Evolutionary conservation across 2,329 filamentous ascomycete species (phyloP).

Genomic region (Ascochyta koolunga): DNA sequence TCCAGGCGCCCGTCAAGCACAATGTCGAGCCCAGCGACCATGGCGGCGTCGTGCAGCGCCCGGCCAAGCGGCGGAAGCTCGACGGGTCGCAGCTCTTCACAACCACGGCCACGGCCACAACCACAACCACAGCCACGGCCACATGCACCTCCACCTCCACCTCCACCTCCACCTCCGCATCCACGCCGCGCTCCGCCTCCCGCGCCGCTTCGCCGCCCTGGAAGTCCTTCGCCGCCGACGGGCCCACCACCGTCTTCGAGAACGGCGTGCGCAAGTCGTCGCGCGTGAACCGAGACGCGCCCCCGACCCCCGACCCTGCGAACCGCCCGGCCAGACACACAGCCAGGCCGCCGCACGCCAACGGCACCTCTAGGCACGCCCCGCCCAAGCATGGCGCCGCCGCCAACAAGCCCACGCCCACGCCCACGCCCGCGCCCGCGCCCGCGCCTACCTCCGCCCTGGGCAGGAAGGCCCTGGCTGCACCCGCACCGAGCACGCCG

Average conservation of each 20-base stretch:
- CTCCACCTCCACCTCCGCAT: neutral
- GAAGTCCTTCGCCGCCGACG: conserved; percentile 84
- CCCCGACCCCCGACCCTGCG: conserved; percentile 55
- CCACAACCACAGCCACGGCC: too few relatives aligned
- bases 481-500: conserved; percentile 21
- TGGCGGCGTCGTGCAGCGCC: conserved; percentile 36
- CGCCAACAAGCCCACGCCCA: neutral
- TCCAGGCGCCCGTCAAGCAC: conserved; percentile 39
- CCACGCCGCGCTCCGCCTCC: conserved; percentile 45
- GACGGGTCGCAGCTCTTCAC: conserved; percentile 21
- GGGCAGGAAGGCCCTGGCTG: conserved; percentile 24
- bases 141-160: neutral
- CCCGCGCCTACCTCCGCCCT: too few relatives aligned
- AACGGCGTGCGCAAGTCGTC: conserved; percentile 67
- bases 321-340: conserved; percentile 35
- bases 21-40: conserved; percentile 27
- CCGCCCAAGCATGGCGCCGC: too few relatives aligned
- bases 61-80: conserved; percentile 68
- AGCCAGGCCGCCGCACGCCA: conserved; percentile 36
- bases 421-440: too few relatives aligned
- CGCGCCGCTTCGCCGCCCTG: conserved; percentile 81
- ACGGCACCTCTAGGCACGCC: conserved; percentile 31
- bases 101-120: too few relatives aligned
- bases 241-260: conserved; percentile 81
- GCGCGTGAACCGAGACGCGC: conserved; percentile 57